Evolutionary conservation across 441 rosid genomes (phyloP).

Genomic region (Arabidopsis lyrata): DNA sequence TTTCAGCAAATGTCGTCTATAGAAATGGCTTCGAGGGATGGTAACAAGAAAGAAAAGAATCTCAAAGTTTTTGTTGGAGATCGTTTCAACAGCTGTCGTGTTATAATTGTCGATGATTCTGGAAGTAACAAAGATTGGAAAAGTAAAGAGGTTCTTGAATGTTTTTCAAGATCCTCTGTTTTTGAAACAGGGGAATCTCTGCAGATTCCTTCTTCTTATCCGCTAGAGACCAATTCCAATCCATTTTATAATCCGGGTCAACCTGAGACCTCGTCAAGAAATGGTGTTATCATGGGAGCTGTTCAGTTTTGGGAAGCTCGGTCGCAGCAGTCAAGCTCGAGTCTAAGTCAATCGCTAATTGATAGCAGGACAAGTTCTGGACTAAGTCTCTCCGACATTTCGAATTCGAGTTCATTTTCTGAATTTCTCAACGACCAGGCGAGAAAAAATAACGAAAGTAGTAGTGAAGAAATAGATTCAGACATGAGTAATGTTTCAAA

Average conservation of each 20-base stretch:
- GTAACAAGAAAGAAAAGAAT: slow-evolving; percentile 52
- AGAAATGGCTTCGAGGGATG: slow-evolving; percentile 54
- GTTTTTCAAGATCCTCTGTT: slow-evolving; percentile 40
- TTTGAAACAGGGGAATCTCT: slow-evolving; percentile 28
- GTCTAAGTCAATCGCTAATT: slow-evolving; percentile 26
- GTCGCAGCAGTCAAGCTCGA: slow-evolving; percentile 49
- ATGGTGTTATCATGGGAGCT: slow-evolving; percentile 55
- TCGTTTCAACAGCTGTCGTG: slow-evolving; percentile 37
- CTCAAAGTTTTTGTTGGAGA: slow-evolving; percentile 62
- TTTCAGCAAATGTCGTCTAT: slow-evolving; percentile 61
- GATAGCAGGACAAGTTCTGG: slow-evolving; percentile 46
- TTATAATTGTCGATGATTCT: not conserved
- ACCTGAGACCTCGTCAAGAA: slow-evolving; percentile 24
- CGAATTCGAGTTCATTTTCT: not conserved
- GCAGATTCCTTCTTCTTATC: slow-evolving; percentile 1
- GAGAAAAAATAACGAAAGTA: not conserved
- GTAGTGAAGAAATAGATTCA: slow-evolving; percentile 25
- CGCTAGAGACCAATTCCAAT: slow-evolving; percentile 20
- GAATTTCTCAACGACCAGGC: slow-evolving; percentile 32
- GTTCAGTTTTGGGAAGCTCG: slow-evolving; percentile 92
- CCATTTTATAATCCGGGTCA: slow-evolving; percentile 7
- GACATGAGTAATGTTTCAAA: not conserved
- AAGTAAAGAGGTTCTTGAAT: slow-evolving; percentile 32
- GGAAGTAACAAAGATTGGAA: slow-evolving; percentile 27
- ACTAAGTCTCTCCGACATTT: slow-evolving; percentile 22